Conservation (phyloP, 2,329 filamentous ascomycete genomes). For the Metarhizium humberi region DNA sequence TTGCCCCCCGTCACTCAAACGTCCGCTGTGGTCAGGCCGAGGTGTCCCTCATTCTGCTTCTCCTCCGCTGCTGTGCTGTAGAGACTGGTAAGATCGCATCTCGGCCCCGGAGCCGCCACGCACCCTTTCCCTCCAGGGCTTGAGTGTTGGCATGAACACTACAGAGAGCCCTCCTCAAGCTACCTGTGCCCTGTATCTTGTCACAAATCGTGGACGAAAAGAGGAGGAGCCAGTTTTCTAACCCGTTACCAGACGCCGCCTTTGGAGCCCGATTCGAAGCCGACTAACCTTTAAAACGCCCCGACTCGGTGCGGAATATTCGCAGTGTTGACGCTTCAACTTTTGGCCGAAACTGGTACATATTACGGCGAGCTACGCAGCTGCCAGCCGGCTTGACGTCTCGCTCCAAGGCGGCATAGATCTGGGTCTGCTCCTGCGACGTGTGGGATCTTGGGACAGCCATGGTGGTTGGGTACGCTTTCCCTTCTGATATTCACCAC, state of each 20-base stretch:
- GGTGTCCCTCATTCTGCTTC: slow-evolving; percentile 1
- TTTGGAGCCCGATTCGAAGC: slow-evolving; percentile 17
- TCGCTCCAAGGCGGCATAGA: slow-evolving; percentile 1
- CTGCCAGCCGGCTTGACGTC: slow-evolving; percentile 4
- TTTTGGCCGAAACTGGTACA: not conserved
- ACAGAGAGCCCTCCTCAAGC: not conserved
- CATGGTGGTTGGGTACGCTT: slow-evolving; percentile 32
- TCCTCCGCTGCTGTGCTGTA: not conserved
- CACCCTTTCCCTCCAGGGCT: not conserved
- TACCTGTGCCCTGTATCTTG: not conserved
- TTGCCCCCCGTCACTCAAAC: not conserved
- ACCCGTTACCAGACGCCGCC: slow-evolving; percentile 9
- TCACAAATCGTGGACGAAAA: not conserved
- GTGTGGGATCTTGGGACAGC: slow-evolving; percentile 6
- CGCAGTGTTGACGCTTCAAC: not conserved
- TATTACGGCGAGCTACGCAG: not conserved
- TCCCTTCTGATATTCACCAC: slow-evolving; percentile 8
- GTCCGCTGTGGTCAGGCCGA: not conserved
- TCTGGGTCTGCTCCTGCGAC: slow-evolving; percentile 13
- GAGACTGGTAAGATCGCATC: slow-evolving; percentile 3
- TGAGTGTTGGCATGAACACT: not conserved
- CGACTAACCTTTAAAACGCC: not conserved
- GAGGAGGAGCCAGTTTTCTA: slow-evolving; percentile 13
- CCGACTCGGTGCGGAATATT: not conserved
- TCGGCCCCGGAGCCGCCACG: not conserved